Conservation (phyloP, 306 rosid species). For the Medicago ruthenica region DNA sequence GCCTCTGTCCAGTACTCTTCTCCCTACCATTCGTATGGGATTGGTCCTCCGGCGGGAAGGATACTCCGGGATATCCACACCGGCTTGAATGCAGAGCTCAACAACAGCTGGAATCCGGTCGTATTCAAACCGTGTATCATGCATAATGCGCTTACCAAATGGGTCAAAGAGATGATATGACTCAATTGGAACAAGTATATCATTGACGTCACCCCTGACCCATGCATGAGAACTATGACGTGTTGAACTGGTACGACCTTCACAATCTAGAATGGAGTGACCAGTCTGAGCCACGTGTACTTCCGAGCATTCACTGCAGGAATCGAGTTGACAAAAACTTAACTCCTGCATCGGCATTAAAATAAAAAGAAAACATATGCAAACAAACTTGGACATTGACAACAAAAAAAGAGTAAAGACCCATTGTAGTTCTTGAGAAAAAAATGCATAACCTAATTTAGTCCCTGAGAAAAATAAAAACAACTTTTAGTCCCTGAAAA, state of each 20-base stretch:
- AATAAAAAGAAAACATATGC: conserved; percentile 27
- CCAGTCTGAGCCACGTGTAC: conserved; percentile 77
- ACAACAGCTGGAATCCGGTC: conserved; percentile 95
- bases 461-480: no score
- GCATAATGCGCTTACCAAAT: conserved; percentile 86
- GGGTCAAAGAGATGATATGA: conserved; percentile 93
- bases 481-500: no score
- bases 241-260: conserved; percentile 57
- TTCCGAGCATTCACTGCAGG: conserved; percentile 92
- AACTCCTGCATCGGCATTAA: conserved; percentile 15
- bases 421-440: not conserved
- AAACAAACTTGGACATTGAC: not conserved
- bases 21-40: conserved; percentile 81
- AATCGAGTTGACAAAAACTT: conserved; percentile 32
- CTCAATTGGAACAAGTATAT: conserved; percentile 80
- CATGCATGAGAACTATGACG: conserved; percentile 88
- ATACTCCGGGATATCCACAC: conserved; percentile 89
- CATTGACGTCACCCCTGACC: conserved; percentile 87
- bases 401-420: not conserved
- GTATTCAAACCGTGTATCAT: conserved; percentile 79
- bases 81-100: conserved; percentile 97
- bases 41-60: conserved; percentile 90
- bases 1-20: conserved; percentile 76
- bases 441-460: no score
- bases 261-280: conserved; percentile 75